phyloP scores from a whole-genome alignment of 495 filamentous ascomycete genomes.

The Lindgomyces ingoldianus region DNA sequence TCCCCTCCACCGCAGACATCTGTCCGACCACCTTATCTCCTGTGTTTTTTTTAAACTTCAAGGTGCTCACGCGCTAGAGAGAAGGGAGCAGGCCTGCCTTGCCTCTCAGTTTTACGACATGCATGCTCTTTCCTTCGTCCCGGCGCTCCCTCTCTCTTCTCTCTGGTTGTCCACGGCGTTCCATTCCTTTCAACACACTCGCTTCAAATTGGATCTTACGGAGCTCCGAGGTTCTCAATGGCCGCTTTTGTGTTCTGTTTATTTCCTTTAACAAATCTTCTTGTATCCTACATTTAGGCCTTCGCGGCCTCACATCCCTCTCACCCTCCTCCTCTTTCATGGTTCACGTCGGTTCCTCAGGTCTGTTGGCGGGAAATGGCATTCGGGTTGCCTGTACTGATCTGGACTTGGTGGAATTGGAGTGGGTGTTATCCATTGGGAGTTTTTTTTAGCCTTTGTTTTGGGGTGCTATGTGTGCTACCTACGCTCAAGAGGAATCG shows the following conservation, averaged over 20 bases:
- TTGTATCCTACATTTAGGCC: constrained; percentile 33
- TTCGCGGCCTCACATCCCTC: not conserved
- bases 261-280: constrained; percentile 18
- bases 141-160: constrained; percentile 20
- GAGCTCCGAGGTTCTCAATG: not conserved
- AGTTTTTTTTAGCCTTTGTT: not conserved
- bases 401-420: not conserved
- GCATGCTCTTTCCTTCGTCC: constrained; percentile 19
- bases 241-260: not conserved
- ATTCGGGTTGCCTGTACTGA: not conserved
- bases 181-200: constrained; percentile 15
- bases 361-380: not conserved
- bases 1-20: not conserved
- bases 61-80: constrained; percentile 23
- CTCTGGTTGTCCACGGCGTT: constrained; percentile 22
- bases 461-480: not conserved
- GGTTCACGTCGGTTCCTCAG: not conserved
- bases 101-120: constrained; percentile 30
- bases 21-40: constrained; percentile 1
- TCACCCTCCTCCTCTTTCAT: not conserved
- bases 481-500: not conserved
- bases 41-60: constrained; percentile 12
- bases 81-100: constrained; percentile 36
- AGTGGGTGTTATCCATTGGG: too few species aligned
- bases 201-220: constrained; percentile 11